These are phyloP conservation scores for Fusarium verticillioides DNA, from an alignment of 2,329 filamentous ascomycete genomes.

Conservation along the genomic window DNA sequence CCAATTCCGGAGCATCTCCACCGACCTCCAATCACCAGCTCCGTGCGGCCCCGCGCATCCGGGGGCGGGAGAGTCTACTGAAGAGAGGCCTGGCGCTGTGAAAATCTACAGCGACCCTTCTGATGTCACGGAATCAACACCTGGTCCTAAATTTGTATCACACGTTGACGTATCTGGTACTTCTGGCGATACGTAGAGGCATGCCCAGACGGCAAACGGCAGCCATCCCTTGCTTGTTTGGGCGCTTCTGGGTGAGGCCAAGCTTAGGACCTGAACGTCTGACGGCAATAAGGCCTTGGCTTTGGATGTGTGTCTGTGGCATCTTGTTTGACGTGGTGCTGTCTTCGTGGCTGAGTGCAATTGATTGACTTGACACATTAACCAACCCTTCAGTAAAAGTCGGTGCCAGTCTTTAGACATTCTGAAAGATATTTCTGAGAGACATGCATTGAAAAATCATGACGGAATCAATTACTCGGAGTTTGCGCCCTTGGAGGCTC, in stretches of 20 bases:
- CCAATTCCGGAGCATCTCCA: constrained; percentile 32
- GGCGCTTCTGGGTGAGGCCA: constrained; percentile 12
- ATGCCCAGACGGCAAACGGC: constrained; percentile 38
- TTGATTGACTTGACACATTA: neutral
- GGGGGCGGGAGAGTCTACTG: constrained; percentile 14
- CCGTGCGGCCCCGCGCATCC: constrained; percentile 24
- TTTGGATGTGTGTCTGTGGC: constrained; percentile 12
- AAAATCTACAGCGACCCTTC: constrained; percentile 1
- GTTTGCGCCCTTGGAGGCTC: constrained; percentile 9
- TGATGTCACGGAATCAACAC: constrained; percentile 28
- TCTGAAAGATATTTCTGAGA: neutral
- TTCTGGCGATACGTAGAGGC: constrained; percentile 14
- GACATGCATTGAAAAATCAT: neutral
- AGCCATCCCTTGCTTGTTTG: constrained; percentile 16
- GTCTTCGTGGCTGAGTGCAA: constrained; percentile 3
- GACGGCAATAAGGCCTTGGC: constrained; percentile 24
- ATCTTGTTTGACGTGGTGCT: neutral
- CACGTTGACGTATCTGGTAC: constrained; percentile 21
- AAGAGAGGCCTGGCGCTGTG: neutral
- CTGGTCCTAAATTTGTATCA: constrained; percentile 17
- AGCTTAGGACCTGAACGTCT: constrained; percentile 23
- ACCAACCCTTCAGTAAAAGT: neutral
- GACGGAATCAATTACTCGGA: constrained; percentile 9
- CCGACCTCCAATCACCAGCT: constrained; percentile 35
- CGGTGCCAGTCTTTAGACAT: neutral